Evolutionary conservation across 2,329 filamentous ascomycete genomes (phyloP).

Genomic region (Diaporthe vaccinii): DNA sequence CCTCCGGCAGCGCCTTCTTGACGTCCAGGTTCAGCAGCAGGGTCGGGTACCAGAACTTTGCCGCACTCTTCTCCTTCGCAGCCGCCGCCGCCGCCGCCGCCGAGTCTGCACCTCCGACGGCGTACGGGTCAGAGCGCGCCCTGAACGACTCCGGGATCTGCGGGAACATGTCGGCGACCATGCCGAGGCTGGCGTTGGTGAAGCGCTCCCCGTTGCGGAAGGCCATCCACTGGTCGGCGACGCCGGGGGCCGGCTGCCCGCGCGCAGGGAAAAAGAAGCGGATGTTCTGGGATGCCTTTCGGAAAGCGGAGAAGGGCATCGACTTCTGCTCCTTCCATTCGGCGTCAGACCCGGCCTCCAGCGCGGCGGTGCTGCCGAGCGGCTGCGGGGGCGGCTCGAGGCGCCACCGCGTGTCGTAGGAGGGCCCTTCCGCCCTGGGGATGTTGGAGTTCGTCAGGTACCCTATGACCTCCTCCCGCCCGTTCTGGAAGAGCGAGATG

Average conservation of each 20-base stretch:
- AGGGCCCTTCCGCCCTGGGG: conserved; percentile 1
- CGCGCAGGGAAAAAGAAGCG: conserved; percentile 49
- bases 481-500: conserved; percentile 56
- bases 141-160: conserved; percentile 25
- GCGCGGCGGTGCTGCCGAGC: neutral
- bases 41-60: conserved; percentile 78
- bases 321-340: conserved; percentile 26
- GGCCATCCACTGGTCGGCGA: conserved; percentile 77
- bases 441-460: conserved; percentile 56
- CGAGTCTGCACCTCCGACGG: neutral
- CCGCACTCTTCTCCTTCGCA: neutral
- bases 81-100: neutral
- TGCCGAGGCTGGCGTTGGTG: conserved; percentile 75
- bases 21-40: conserved; percentile 81
- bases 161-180: conserved; percentile 55
- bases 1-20: conserved; percentile 67
- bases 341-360: neutral
- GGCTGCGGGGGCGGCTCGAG: conserved; percentile 13
- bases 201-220: conserved; percentile 72
- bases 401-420: conserved; percentile 21
- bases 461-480: conserved; percentile 50
- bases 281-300: conserved; percentile 47
- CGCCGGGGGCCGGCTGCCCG: conserved; percentile 44
- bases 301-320: conserved; percentile 42
- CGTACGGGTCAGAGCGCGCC: conserved; percentile 4